Evolutionary conservation across 805 yeast genomes (phyloP), one percentile per base, ranked within the genome.

Genomic region (Soucietia sequanensis): DNA sequence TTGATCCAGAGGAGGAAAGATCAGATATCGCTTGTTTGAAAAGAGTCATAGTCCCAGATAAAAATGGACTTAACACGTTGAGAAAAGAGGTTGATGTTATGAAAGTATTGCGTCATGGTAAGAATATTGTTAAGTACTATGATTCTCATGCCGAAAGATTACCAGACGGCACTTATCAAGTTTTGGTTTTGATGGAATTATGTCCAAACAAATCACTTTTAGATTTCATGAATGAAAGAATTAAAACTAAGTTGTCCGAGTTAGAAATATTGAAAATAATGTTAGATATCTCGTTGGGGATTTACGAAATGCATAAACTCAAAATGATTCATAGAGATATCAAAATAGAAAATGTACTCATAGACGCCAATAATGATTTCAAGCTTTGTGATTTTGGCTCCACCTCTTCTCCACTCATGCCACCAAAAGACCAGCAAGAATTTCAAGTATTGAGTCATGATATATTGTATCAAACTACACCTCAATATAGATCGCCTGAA

Each of bases 271-370:
- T 88, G 40, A 81, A 78, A 42, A 90, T 93, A 43, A 82, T 88
- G 88, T 69, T 73, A 50, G 96, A 91, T 55, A 78, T 90, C 17
- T 72, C 86, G 3, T 62, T 76, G 41, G 98, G 91, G 2, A 72
- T 93, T 13, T 80, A 84, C 31, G 81, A 80, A 48, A 88, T 93
- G 96, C 99, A 91, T 62, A 72, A 74, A 34, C 52, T 78, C 37
- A 81, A 85, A 27, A 66, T 91, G 52, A 81, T 91, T 36, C 99
- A 91, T 60, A 72, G 98, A 30, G 98, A 93, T 63, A 79, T 91
- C 46, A 85, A 85, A 56, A 85, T 85, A 45, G 95, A 85, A 58
- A 85, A 85, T 52, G 89, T 85, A 5, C 63, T 85, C 44, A 68
- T 85, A 6, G 77, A 82, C 17, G 72, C 62, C 2, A 63, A 72